Evolutionary conservation across 352 stramenopile genomes (phyloP).

Genomic region (Phytophthora kernoviae): DNA sequence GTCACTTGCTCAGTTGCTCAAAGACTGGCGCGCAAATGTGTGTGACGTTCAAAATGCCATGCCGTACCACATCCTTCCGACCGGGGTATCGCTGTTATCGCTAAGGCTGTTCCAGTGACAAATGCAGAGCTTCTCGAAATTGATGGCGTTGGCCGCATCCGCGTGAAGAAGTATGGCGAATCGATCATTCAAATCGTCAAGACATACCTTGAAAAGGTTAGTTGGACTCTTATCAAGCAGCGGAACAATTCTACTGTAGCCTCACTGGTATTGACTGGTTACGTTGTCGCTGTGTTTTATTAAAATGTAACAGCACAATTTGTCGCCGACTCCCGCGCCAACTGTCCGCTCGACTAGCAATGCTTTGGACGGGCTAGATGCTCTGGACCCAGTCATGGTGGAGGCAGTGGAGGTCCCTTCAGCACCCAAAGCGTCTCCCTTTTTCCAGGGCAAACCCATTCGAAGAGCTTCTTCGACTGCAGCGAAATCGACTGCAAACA

Average conservation of each 20-base stretch:
- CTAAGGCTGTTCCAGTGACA: constrained; percentile 75
- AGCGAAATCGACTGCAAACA: constrained; percentile 7
- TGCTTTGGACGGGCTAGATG: constrained; percentile 36
- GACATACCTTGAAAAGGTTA: constrained; percentile 77
- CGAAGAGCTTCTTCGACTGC: constrained; percentile 13
- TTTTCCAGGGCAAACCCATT: constrained; percentile 48
- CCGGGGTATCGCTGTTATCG: constrained; percentile 81
- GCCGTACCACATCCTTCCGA: constrained; percentile 89
- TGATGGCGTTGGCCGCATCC: constrained; percentile 80
- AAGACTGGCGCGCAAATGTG: constrained; percentile 86
- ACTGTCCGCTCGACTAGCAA: constrained; percentile 13
- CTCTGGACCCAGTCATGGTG: constrained; percentile 24
- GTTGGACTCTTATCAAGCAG: background rate
- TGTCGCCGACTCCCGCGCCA: constrained; percentile 49
- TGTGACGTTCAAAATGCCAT: constrained; percentile 88
- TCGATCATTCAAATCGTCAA: constrained; percentile 87
- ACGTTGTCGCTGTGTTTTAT: background rate
- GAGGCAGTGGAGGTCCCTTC: constrained; percentile 28
- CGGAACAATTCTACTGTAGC: background rate
- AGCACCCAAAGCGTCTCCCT: constrained; percentile 44
- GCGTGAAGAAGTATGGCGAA: constrained; percentile 86
- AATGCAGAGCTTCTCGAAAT: constrained; percentile 82
- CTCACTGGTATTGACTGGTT: background rate
- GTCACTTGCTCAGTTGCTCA: constrained; percentile 75
- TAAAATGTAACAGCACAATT: constrained; percentile 51